phyloP scores from a whole-genome alignment of 176 grass and related monocot species.

The Bromus sterilis region DNA sequence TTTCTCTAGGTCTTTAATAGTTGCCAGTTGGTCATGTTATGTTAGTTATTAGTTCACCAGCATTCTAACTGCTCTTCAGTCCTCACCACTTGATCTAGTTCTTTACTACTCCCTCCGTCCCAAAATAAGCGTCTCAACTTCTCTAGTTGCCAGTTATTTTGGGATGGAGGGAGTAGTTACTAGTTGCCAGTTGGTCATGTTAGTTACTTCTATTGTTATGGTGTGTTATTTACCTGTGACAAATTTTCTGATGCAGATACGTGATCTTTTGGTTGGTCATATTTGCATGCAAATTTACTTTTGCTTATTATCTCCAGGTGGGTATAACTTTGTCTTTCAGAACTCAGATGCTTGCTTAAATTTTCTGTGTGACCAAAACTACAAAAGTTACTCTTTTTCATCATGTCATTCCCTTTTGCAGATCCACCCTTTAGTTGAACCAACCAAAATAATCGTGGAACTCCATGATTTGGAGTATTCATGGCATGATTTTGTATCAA shows the following conservation, averaged over 20 bases:
- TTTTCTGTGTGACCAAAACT: background rate
- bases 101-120: no score
- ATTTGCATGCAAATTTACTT: conserved; percentile 84
- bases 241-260: conserved; percentile 54
- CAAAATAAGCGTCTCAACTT: no score
- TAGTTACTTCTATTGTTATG: background rate
- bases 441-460: conserved; percentile 68
- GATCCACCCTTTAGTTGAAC: conserved; percentile 80
- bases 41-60: background rate
- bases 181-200: no score
- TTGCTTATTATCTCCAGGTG: conserved; percentile 98
- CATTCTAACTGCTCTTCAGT: background rate
- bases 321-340: background rate
- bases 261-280: conserved; percentile 82
- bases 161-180: no score
- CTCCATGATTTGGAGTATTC: conserved; percentile 67
- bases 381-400: background rate
- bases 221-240: conserved; percentile 5
- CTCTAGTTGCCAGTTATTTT: no score
- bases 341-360: conserved; percentile 13
- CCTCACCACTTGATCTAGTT: background rate
- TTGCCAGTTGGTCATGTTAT: background rate
- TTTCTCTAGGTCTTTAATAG: background rate
- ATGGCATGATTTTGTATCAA: conserved; percentile 91
- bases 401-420: conserved; percentile 30